A percentile compares a stretch with the other conserved stretches of the same genome.
These are phyloP conservation scores for Cystobasidium slooffiae DNA, from an alignment of 1,284 basidiomycete genomes.

Conservation along the genomic window DNA sequence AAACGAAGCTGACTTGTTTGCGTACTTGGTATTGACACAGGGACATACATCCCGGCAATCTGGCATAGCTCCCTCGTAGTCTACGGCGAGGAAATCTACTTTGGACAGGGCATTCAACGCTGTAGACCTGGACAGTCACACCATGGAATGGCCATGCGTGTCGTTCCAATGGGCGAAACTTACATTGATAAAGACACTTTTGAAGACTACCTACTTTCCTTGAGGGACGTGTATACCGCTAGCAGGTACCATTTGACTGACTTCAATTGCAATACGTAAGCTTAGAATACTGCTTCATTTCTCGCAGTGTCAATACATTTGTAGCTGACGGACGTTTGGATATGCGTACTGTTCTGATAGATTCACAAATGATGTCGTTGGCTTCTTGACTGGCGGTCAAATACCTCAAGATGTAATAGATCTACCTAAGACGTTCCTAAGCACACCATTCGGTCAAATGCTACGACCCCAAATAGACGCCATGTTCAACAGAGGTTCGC, in stretches of 20 bases:
- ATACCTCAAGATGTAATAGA: constrained; percentile 55
- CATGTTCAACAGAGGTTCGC: constrained; percentile 45
- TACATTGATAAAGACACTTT: constrained; percentile 56
- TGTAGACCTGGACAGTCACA: constrained; percentile 47
- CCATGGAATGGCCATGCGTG: constrained; percentile 56
- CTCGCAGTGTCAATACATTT: too few relatives aligned
- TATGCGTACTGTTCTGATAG: constrained; percentile 34
- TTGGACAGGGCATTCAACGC: constrained; percentile 55
- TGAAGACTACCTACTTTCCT: constrained; percentile 53
- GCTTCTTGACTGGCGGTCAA: constrained; percentile 53
- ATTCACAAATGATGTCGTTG: constrained; percentile 56
- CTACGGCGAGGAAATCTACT: constrained; percentile 57
- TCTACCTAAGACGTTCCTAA: constrained; percentile 55
- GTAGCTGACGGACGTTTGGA: too few relatives aligned
- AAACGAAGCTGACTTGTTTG: neutral
- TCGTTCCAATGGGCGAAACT: constrained; percentile 55
- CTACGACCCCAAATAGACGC: constrained; percentile 57
- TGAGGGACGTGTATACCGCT: constrained; percentile 54
- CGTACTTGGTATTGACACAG: neutral
- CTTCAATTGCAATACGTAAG: constrained; percentile 55
- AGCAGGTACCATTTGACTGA: constrained; percentile 56
- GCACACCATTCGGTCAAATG: constrained; percentile 57
- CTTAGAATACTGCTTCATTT: neutral
- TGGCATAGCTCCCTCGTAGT: constrained; percentile 57
- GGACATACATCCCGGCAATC: constrained; percentile 30